Base-by-base conservation (phyloP, 2,329 filamentous ascomycete genomes). In the Colletotrichum sublineola region DNA sequence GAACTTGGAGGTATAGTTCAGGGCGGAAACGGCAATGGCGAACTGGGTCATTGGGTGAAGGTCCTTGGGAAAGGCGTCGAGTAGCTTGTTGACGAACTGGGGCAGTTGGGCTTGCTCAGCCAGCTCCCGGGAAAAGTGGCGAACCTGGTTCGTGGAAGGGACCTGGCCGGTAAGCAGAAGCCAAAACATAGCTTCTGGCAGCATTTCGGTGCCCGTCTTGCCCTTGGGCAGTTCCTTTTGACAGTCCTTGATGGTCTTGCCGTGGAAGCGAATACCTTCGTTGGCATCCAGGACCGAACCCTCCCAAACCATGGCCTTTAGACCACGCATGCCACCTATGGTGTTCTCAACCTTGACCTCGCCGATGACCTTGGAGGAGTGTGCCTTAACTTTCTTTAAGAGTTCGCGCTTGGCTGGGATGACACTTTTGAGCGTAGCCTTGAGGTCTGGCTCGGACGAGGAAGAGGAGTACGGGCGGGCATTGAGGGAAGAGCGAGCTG, bases 101-200 rank as follows among this genome's bases (percentile, higher is more conserved):
- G 96, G 96, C 63, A 99, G 90, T 77, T 90, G 86, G 31, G 93
- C 93, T 85, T 98, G 92, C 81, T 95, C 92, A 63, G 96, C 96
- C 33, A 98, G 88, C 82, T 98, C 92, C 71, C 92, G 90, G 58
- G 94, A 97, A 78, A 99, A 91, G 56, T 85, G 86, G 78, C 96
- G 93, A 74, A 96, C 90, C 83, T 99, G 96, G 74, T 86, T 86
- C 31, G 91, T 92, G 1, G 93, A 94, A 33, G 96, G 96, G 31
- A 98, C 93, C 83, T 97, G 89, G 72, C 96, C 96, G 12, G 96
- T 99, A 77, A 99, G 88, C 63, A 99, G 91, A 53, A 98, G 91
- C 96, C 96, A 99, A 89, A 99, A 99, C 96, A 99, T 99, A 83
- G 96, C 92, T 84, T 99, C 96, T 60, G 96, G 96, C 15, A 98